Percentiles rank a stretch among this genome's conserved stretches.
These are phyloP conservation scores for Aspergillus fumigatiaffinis DNA, from an alignment of 2,329 filamentous ascomycete genomes.

Conservation along the genomic window DNA sequence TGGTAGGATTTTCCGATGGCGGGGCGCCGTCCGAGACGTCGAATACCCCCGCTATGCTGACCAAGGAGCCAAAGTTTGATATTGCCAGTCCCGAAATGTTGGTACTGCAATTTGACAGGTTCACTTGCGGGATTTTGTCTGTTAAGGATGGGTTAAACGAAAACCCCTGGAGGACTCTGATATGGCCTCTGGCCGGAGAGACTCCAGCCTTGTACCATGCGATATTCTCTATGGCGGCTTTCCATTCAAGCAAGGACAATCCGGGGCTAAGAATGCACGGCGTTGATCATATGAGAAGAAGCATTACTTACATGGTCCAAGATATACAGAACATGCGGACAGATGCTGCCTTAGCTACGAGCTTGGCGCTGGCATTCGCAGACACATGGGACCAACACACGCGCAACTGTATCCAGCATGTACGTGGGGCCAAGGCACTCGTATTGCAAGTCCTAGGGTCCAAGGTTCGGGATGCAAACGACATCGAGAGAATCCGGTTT, in stretches of 20 bases:
- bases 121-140: slow-evolving; percentile 67
- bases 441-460: slow-evolving; percentile 56
- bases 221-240: slow-evolving; percentile 65
- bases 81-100: slow-evolving; percentile 58
- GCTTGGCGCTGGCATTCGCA: slow-evolving; percentile 63
- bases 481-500: slow-evolving; percentile 58
- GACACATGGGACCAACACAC: slow-evolving; percentile 70
- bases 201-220: slow-evolving; percentile 66
- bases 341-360: slow-evolving; percentile 66
- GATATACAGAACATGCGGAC: slow-evolving; percentile 61
- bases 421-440: slow-evolving; percentile 63
- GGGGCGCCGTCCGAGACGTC: slow-evolving; percentile 32
- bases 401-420: slow-evolving; percentile 64
- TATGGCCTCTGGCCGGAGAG: slow-evolving; percentile 65
- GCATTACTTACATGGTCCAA: slow-evolving; percentile 56
- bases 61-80: slow-evolving; percentile 47
- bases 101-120: slow-evolving; percentile 58
- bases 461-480: slow-evolving; percentile 39
- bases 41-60: slow-evolving; percentile 28
- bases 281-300: slow-evolving; percentile 65
- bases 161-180: slow-evolving; percentile 66
- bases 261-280: slow-evolving; percentile 58
- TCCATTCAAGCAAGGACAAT: slow-evolving; percentile 59
- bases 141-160: slow-evolving; percentile 66
- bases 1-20: slow-evolving; percentile 37